phyloP scores from a whole-genome alignment of 208 protist species.

The Leishmania martiniquensis region DNA sequence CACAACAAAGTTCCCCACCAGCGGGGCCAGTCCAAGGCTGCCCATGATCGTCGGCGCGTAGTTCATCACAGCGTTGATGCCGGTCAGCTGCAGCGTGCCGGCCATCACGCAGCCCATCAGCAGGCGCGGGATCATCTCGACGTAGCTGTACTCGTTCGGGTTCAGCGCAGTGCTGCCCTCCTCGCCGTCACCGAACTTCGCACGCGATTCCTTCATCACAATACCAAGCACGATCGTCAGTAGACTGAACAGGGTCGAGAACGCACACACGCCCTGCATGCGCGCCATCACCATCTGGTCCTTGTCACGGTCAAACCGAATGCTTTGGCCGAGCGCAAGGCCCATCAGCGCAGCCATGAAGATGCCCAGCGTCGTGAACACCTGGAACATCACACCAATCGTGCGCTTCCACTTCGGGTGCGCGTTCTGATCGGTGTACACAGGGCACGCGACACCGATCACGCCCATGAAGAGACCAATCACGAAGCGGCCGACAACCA shows the following conservation, averaged over 20 bases:
- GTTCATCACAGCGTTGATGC: slow-evolving; percentile 90
- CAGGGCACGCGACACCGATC: slow-evolving; percentile 62
- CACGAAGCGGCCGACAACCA: slow-evolving; percentile 69
- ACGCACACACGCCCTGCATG: slow-evolving; percentile 68
- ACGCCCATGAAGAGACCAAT: slow-evolving; percentile 76
- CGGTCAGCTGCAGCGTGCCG: slow-evolving; percentile 80
- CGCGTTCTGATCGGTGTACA: slow-evolving; percentile 80
- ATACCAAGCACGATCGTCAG: slow-evolving; percentile 41
- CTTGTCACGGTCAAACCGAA: slow-evolving; percentile 27
- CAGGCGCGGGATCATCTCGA: slow-evolving; percentile 51
- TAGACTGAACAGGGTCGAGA: slow-evolving; percentile 67
- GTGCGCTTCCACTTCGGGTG: slow-evolving; percentile 54
- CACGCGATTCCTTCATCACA: slow-evolving; percentile 20
- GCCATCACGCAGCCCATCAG: slow-evolving; percentile 56
- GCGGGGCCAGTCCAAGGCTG: slow-evolving; percentile 58
- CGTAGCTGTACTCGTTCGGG: slow-evolving; percentile 54
- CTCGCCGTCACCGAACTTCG: slow-evolving; percentile 26
- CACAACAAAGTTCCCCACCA: slow-evolving; percentile 82
- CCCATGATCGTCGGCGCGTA: slow-evolving; percentile 85
- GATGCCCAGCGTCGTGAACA: slow-evolving; percentile 86
- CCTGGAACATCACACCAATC: slow-evolving; percentile 80
- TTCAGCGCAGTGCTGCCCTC: slow-evolving; percentile 17
- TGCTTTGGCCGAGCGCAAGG: slow-evolving; percentile 55
- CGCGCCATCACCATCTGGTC: slow-evolving; percentile 55
- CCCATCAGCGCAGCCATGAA: slow-evolving; percentile 76